Base-by-base conservation (phyloP, 495 filamentous ascomycete genomes). In the Tuber melanosporum region DNA sequence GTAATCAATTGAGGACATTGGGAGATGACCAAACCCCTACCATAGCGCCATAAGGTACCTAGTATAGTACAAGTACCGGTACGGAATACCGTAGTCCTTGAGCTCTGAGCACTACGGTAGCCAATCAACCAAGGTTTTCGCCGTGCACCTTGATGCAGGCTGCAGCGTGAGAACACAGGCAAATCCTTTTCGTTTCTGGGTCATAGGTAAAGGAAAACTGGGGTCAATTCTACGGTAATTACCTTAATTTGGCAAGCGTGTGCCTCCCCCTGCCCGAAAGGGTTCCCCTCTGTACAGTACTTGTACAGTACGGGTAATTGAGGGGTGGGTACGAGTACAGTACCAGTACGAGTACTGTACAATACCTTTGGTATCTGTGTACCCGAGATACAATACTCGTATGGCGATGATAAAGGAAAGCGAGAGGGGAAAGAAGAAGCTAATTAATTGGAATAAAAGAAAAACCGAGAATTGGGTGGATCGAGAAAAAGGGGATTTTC, bases 1-100 rank as follows among this genome's bases (percentile, higher is more conserved):
- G 57, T 66, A 66, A 66, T 66, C 57, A 66, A 66, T 66, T 66
- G 26, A n/a, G 57, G 32, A 66, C 57, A 26, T 32, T 66, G 57
- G 57, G 57, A 36, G 57, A 17, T 66, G 26, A 66, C 26, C 4
- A 15, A 26, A 36, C 32, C 57, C 26, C 0, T 36, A 32, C 57
- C 57, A 66, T 36, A 26, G 57, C 57, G 14, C 26, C 57, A 36
- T 6, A 66, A 19, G 12, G 32, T 32, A 32, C 32, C 32, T 32
- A 32, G 32, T 32, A 32, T 32, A 32, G 32, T 32, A 32, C 32
- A 32, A 32, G 32, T 32, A 32, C 32, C 32, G 32, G 32, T 17
- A 32, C 8, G 10, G 57, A 14, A 17, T 17, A 7, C 57, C 57
- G 26, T 14, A 36, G 26, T 12, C n/a, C 52, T 15, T 62, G 3